Evolutionary conservation across 176 grass and related monocot genomes (phyloP).

Genomic region (Sorghum bicolor): DNA sequence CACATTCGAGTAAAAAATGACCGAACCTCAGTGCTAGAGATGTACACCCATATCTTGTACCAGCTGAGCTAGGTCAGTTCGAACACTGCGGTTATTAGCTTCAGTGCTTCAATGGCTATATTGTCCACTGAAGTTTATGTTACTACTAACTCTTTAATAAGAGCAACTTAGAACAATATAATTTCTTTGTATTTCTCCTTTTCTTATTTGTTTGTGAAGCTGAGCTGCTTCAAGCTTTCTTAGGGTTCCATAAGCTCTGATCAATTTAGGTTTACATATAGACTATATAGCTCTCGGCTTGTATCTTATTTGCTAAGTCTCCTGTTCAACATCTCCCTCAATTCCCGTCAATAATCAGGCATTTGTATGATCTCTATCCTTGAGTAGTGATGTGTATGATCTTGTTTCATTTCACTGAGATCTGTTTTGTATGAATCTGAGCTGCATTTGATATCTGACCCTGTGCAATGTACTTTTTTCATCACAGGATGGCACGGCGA

Average conservation of each 20-base stretch:
- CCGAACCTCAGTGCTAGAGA: no score
- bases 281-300: not conserved
- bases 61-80: not conserved
- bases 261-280: not conserved
- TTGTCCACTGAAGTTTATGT: not conserved
- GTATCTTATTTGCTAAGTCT: not conserved
- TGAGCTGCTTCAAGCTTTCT: not conserved
- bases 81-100: not conserved
- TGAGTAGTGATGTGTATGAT: not conserved
- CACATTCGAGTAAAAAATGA: no score
- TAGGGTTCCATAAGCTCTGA: not conserved
- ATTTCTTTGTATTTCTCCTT: not conserved
- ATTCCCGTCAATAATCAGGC: not conserved
- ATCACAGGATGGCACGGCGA: conserved; percentile 63
- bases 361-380: not conserved
- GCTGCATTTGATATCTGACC: conserved; percentile 17
- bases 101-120: not conserved
- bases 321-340: not conserved
- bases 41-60: not conserved
- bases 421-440: not conserved
- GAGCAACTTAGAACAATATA: not conserved
- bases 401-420: conserved; percentile 14
- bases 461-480: not conserved
- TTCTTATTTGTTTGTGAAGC: not conserved
- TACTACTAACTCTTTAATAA: not conserved